Evolutionary conservation across 2,329 filamentous ascomycete genomes (phyloP).

Genomic region (Botryotinia calthae): DNA sequence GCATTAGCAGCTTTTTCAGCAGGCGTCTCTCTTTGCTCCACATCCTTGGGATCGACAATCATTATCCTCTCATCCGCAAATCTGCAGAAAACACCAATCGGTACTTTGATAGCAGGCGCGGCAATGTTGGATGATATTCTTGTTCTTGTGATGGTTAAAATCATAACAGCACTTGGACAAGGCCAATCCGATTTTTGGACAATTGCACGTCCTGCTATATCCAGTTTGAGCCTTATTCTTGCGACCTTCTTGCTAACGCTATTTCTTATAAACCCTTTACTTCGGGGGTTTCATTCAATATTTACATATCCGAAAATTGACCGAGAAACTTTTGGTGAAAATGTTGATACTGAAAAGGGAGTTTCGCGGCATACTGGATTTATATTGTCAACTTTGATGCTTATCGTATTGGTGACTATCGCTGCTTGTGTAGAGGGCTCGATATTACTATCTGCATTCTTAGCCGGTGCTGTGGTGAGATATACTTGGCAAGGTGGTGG

Average conservation of each 20-base stretch:
- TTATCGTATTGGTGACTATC: slow-evolving; percentile 6
- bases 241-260: neutral
- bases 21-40: slow-evolving; percentile 17
- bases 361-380: slow-evolving; percentile 9
- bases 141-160: slow-evolving; percentile 19
- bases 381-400: neutral
- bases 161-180: slow-evolving; percentile 12
- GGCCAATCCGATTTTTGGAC: slow-evolving; percentile 7
- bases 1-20: slow-evolving; percentile 18
- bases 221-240: slow-evolving; percentile 4
- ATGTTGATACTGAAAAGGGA: neutral
- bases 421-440: slow-evolving; percentile 18
- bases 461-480: slow-evolving; percentile 15
- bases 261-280: neutral
- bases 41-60: slow-evolving; percentile 15
- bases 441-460: slow-evolving; percentile 6
- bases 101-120: slow-evolving; percentile 12
- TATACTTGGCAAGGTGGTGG: slow-evolving; percentile 3
- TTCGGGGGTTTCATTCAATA: neutral
- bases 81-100: slow-evolving; percentile 16
- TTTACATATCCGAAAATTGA: neutral
- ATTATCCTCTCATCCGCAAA: slow-evolving; percentile 17
- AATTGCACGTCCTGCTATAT: slow-evolving; percentile 17
- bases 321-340: neutral
- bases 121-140: slow-evolving; percentile 18